Conservation (phyloP, 768 basidiomycete species). For the Suillus sp. region DNA sequence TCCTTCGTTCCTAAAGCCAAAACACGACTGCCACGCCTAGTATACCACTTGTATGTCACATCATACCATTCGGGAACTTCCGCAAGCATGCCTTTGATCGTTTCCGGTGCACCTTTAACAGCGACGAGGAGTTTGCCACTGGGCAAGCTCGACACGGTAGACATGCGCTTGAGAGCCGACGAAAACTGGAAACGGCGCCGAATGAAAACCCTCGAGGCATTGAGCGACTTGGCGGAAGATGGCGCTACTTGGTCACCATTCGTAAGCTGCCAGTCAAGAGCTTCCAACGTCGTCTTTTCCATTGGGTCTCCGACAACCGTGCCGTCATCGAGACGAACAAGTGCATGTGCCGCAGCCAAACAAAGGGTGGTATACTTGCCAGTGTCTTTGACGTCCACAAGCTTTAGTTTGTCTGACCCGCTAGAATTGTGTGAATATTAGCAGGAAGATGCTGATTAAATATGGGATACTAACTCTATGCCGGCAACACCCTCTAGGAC, state of each 20-base stretch:
- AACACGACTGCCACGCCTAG: conserved; percentile 90
- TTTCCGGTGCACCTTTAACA: conserved; percentile 98
- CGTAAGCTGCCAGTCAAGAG: conserved; percentile 83
- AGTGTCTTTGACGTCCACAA: conserved; percentile 79
- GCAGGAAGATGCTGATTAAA: conserved; percentile 3
- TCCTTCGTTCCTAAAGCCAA: conserved; percentile 89
- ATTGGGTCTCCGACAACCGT: conserved; percentile 96
- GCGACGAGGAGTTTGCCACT: conserved; percentile 64
- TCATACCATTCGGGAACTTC: conserved; percentile 81
- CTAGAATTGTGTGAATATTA: conserved; percentile 38
- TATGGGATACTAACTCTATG: conserved; percentile 65
- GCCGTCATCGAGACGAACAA: conserved; percentile 93
- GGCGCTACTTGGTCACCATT: conserved; percentile 79
- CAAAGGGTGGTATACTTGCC: conserved; percentile 79
- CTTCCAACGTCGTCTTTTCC: conserved; percentile 95
- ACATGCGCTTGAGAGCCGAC: conserved; percentile 97
- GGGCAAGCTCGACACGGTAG: conserved; percentile 74
- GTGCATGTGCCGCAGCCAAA: conserved; percentile 92
- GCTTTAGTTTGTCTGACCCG: conserved; percentile 55
- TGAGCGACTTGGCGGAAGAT: conserved; percentile 47
- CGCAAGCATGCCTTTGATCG: conserved; percentile 85
- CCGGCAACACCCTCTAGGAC: conserved; percentile 94
- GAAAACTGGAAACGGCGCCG: conserved; percentile 97
- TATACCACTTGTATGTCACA: conserved; percentile 93
- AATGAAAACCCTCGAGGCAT: conserved; percentile 66